Evolutionary conservation across 169 alveolate genomes (phyloP), one percentile per base, ranked within the genome.

Genomic region (Cytauxzoon felis): DNA sequence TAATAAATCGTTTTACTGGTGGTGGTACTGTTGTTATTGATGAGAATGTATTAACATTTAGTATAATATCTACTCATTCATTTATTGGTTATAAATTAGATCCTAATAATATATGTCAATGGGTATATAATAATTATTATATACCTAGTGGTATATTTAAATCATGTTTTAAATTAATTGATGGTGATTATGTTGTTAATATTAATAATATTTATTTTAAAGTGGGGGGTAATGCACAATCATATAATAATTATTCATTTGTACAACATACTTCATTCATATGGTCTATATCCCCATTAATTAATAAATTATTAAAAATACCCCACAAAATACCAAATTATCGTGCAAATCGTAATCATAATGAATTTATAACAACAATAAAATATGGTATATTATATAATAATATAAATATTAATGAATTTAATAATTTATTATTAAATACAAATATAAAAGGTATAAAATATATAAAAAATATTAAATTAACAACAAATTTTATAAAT

Each of bases 221-320:
- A 48, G 85, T 86, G 11, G 92, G 87, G 8, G 92, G 92, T 2
- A 86, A 86, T 69, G 86, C 92, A 6, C 89, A 80, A 52, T 87
- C 92, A 3, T 80, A 52, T 64, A 53, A 72, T 6, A 70, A 56
- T 41, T 45, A 78, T 52, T 73, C 83, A 23, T 86, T 86, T 76
- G 89, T 80, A 11, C 88, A 86, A 49, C 92, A 86, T 63, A 80
- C 86, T 18, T 79, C 79, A n/a, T 80, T 80, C 68, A 52, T 78
- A 21, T 86, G 92, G 92, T 19, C 34, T 41, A 66, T 78, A 11
- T 67, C 87, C 38, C 80, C 81, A 0, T 62, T 58, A 24, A 86
- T 86, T 61, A 57, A 75, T n/a, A 54, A 78, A 11, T 52, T 86
- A 26, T 48, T 86, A 16, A 38, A 52, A 4, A 72, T 63, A 23